Evolutionary conservation across 2,329 filamentous ascomycete genomes (phyloP), one percentile per base, ranked within the genome.

Genomic region (Ilyonectria sp.): DNA sequence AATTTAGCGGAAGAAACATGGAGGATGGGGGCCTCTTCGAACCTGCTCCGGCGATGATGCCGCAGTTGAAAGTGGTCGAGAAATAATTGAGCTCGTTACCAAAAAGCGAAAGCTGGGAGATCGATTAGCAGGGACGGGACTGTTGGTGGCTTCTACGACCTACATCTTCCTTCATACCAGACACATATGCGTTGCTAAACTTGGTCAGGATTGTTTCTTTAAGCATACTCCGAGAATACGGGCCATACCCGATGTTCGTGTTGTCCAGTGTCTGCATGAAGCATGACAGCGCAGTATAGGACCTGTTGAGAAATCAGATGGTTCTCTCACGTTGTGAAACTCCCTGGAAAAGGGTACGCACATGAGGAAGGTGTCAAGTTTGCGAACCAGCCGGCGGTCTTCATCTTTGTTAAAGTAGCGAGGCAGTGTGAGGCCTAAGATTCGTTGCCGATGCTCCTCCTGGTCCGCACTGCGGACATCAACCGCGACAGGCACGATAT

Each of bases 91-190:
- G 17, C 15, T 70, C 66, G 35, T 70, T 69, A 7, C 68, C 66
- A 17, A 55, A 61, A 1, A 70, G 53, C 3, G 50, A 59, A 15
- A 69, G 53, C 67, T 71, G 7, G 13, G 17, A 23, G 19, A 40
- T 43, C 13, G n/a, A 13, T 43, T 1, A 15, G 54, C 5, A 37
- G 21, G 2, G 2, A 26, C 10, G 26, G 26, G 26, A 7, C 9
- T 26, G 9, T 3, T 7, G 4, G n/a, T 17, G 29, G 37, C 3
- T 13, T 2, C 7, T 17, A 13, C 15, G 26, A 37, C 59, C 56
- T 31, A 61, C 66, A 26, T 70, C 68, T 15, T 70, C 63, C 17
- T 69, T 37, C 68, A 70, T 70, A 17, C 68, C 66, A 31, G 61
- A 66, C 0, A 70, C 68, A 44, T 66, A 70, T 1, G 66, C 68